These are phyloP conservation scores for Gaillardinia entomophila DNA, from an alignment of 805 yeast species.

Conservation along the genomic window DNA sequence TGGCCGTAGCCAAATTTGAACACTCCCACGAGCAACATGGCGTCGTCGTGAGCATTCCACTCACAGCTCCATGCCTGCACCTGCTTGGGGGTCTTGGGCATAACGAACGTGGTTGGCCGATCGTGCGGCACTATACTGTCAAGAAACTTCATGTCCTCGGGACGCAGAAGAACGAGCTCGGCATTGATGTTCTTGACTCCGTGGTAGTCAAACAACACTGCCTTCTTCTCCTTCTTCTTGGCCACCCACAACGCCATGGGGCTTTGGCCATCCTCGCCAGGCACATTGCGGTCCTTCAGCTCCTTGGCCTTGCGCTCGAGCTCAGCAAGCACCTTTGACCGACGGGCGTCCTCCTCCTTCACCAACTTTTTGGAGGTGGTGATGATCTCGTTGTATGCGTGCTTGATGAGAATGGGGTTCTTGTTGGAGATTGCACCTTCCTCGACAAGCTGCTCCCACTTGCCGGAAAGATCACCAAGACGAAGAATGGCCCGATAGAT, in stretches of 20 bases:
- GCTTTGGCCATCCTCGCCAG: conserved; percentile 34
- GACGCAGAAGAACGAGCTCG: conserved; percentile 76
- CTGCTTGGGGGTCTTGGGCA: conserved; percentile 62
- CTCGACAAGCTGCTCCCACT: conserved; percentile 80
- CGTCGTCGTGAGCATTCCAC: conserved; percentile 82
- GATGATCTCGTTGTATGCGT: conserved; percentile 69
- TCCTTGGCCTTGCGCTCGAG: conserved; percentile 57
- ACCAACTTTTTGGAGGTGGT: conserved; percentile 56
- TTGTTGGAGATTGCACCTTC: conserved; percentile 88
- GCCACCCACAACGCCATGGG: conserved; percentile 51
- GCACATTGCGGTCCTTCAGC: conserved; percentile 41
- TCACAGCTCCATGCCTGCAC: conserved; percentile 89
- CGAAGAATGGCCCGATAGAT: conserved; percentile 78
- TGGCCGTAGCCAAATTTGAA: conserved; percentile 93
- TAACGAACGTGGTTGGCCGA: conserved; percentile 54
- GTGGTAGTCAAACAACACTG: conserved; percentile 80
- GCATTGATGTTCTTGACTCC: conserved; percentile 90
- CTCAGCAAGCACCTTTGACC: conserved; percentile 48
- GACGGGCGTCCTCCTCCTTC: conserved; percentile 58
- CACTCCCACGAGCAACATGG: conserved; percentile 81
- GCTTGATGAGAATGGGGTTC: conserved; percentile 70
- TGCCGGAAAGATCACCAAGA: conserved; percentile 69
- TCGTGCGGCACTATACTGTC: conserved; percentile 47
- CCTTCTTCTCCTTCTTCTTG: conserved; percentile 81
- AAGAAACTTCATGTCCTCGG: conserved; percentile 72